A percentile compares a stretch with the other conserved stretches of the same genome.
Conservation (phyloP, 2,329 filamentous ascomycete species). For the Sarocladiaceae sp. region DNA sequence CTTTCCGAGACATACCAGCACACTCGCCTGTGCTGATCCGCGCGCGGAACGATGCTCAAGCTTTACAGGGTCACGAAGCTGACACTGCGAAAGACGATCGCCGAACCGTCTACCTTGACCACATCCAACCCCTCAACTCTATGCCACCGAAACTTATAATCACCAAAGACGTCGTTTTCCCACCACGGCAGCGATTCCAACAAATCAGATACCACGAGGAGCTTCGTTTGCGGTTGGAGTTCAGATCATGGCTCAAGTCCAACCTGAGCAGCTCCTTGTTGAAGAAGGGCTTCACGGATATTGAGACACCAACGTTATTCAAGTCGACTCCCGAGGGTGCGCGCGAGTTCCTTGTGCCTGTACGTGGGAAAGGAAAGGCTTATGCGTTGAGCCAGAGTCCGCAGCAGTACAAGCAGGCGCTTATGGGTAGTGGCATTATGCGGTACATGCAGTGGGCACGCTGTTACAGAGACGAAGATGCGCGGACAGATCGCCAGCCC, state of each 20-base stretch:
- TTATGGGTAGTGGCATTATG: constrained; percentile 84
- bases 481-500: constrained; percentile 87
- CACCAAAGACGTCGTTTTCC: constrained; percentile 68
- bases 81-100: constrained; percentile 23
- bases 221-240: constrained; percentile 63
- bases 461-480: constrained; percentile 93
- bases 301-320: constrained; percentile 93
- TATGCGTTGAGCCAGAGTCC: constrained; percentile 95
- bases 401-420: constrained; percentile 96
- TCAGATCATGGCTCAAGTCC: constrained; percentile 59
- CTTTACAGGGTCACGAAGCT: constrained; percentile 17
- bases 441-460: constrained; percentile 90
- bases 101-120: constrained; percentile 63
- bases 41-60: constrained; percentile 28
- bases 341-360: constrained; percentile 90
- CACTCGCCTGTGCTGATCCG: constrained; percentile 50
- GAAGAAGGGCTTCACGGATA: constrained; percentile 61
- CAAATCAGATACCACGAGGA: constrained; percentile 73
- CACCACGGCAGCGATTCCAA: constrained; percentile 71
- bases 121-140: constrained; percentile 29
- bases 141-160: constrained; percentile 65
- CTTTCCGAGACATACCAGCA: constrained; percentile 41
- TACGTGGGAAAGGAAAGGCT: constrained; percentile 64
- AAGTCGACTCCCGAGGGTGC: constrained; percentile 97
- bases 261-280: constrained; percentile 51